These are phyloP conservation scores for Metschnikowia drakensbergensis DNA, from an alignment of 805 yeast genomes.

Conservation along the genomic window DNA sequence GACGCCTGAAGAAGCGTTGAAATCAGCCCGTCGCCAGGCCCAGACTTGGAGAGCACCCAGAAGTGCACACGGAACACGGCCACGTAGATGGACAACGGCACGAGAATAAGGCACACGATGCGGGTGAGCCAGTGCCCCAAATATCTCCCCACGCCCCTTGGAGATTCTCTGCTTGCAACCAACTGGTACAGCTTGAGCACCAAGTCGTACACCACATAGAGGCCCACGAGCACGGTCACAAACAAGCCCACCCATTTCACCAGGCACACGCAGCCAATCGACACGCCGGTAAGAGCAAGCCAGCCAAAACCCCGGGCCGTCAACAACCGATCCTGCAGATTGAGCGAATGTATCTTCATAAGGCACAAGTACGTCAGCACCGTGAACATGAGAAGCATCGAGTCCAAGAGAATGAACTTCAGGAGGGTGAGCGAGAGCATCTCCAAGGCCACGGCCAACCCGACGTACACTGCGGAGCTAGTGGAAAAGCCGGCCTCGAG, in stretches of 20 bases:
- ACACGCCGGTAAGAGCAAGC: conserved; percentile 59
- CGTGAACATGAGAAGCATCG: conserved; percentile 73
- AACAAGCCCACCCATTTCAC: conserved; percentile 85
- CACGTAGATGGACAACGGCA: conserved; percentile 70
- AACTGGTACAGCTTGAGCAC: conserved; percentile 40
- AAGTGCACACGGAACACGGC: conserved; percentile 81
- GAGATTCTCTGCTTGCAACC: not conserved
- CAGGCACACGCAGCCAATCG: conserved; percentile 79
- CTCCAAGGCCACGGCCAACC: conserved; percentile 63
- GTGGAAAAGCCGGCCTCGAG: conserved; percentile 24
- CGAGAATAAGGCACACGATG: conserved; percentile 56
- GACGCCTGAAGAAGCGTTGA: conserved; percentile 89
- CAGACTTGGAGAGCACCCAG: conserved; percentile 66
- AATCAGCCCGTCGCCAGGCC: conserved; percentile 91
- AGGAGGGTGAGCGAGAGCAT: conserved; percentile 66
- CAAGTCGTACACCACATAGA: conserved; percentile 55
- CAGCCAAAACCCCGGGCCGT: conserved; percentile 45
- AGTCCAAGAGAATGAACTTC: conserved; percentile 71
- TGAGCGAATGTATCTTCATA: conserved; percentile 46
- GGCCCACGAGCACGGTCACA: conserved; percentile 56
- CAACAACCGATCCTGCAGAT: conserved; percentile 35
- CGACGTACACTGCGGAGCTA: conserved; percentile 53
- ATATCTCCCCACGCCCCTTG: conserved; percentile 28
- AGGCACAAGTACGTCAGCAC: conserved; percentile 41
- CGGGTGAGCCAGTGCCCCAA: conserved; percentile 70